phyloP scores from a whole-genome alignment of 2,329 filamentous ascomycete genomes.

The Trichophyton simii region DNA sequence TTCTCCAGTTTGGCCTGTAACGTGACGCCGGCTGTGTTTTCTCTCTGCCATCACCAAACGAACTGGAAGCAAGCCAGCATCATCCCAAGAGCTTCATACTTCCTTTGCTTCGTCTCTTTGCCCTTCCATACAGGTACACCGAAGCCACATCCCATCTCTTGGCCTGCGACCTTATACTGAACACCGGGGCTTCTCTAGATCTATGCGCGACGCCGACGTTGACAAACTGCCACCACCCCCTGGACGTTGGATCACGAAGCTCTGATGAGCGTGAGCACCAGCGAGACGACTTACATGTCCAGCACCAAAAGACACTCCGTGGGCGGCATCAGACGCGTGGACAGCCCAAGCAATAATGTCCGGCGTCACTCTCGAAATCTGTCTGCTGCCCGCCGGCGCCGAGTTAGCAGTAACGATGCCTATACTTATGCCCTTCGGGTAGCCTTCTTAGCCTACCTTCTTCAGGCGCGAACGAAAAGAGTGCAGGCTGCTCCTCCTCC shows the following conservation, averaged over 20 bases:
- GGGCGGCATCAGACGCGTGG: conserved; percentile 35
- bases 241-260: background rate
- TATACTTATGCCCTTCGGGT: conserved; percentile 83
- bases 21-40: background rate
- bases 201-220: background rate
- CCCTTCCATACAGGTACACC: background rate
- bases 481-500: conserved; percentile 66
- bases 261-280: background rate
- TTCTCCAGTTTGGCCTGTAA: background rate
- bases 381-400: conserved; percentile 32
- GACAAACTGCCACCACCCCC: background rate
- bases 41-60: background rate
- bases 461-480: conserved; percentile 80
- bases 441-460: conserved; percentile 82
- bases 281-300: conserved; percentile 27
- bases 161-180: background rate
- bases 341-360: conserved; percentile 34
- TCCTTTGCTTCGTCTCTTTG: background rate
- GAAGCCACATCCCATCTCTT: too few relatives aligned
- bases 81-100: background rate
- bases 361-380: conserved; percentile 30
- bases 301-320: conserved; percentile 34
- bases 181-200: background rate
- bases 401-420: conserved; percentile 56
- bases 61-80: background rate